Conservation (phyloP, 108 stramenopile genomes). For the Skeletonema grethae region DNA sequence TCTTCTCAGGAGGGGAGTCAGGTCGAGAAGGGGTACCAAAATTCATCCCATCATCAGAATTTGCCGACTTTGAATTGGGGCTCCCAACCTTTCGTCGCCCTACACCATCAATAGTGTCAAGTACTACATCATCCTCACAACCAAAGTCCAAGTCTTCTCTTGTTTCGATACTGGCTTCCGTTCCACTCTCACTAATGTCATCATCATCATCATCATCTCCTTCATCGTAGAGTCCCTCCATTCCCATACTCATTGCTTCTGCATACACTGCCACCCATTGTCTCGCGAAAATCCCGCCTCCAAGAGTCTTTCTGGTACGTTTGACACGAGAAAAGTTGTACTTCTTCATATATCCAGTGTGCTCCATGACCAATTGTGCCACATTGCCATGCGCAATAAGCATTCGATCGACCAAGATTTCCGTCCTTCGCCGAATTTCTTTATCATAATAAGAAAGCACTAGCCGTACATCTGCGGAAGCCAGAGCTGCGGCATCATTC, state of each 20-base stretch:
- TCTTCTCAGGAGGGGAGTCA: slow-evolving; percentile 33
- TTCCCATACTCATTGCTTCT: slow-evolving; percentile 71
- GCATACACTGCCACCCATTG: slow-evolving; percentile 85
- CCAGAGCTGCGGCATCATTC: slow-evolving; percentile 19
- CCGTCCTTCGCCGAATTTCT: slow-evolving; percentile 60
- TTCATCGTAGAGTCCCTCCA: slow-evolving; percentile 33
- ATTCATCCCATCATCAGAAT: neutral
- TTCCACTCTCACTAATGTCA: slow-evolving; percentile 39
- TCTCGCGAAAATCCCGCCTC: slow-evolving; percentile 82
- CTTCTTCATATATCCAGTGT: slow-evolving; percentile 63
- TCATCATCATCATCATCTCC: slow-evolving; percentile 37
- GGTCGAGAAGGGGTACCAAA: neutral
- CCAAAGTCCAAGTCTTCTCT: slow-evolving; percentile 20
- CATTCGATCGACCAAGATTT: slow-evolving; percentile 72
- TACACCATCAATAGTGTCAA: neutral
- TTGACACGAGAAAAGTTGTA: slow-evolving; percentile 84
- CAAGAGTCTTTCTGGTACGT: slow-evolving; percentile 74
- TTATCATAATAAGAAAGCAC: slow-evolving; percentile 61
- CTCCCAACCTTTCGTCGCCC: neutral
- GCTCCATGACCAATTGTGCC: slow-evolving; percentile 71
- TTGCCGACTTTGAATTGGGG: slow-evolving; percentile 19
- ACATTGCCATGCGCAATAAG: slow-evolving; percentile 86
- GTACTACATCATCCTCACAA: slow-evolving; percentile 5
- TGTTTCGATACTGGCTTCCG: slow-evolving; percentile 28
- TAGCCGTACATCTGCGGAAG: slow-evolving; percentile 37